phyloP scores from a whole-genome alignment of 495 filamentous ascomycete genomes.

The Daldinia grandis region DNA sequence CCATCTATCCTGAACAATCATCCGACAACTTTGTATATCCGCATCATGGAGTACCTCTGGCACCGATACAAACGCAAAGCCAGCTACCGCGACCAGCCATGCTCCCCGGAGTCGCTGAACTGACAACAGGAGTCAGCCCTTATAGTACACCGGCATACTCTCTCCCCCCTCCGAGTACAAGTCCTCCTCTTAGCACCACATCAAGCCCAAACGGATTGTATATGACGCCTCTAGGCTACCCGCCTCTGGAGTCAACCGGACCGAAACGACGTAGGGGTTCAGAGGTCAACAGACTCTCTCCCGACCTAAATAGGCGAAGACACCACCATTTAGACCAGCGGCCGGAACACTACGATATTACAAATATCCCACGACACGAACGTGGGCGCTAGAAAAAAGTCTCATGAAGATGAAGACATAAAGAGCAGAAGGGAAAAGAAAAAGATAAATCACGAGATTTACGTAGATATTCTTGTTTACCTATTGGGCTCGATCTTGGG shows the following conservation, averaged over 20 bases:
- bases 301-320: constrained; percentile 56
- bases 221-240: constrained; percentile 51
- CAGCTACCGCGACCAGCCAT: constrained; percentile 46
- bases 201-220: constrained; percentile 53
- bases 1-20: constrained; percentile 45
- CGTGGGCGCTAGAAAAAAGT: background rate
- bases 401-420: background rate
- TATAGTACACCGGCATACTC: constrained; percentile 64
- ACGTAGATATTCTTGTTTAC: background rate
- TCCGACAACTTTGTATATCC: constrained; percentile 47
- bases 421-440: background rate
- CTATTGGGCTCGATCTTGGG: background rate
- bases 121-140: constrained; percentile 63
- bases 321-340: constrained; percentile 46
- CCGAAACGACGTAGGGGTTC: constrained; percentile 55
- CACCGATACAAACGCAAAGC: constrained; percentile 53
- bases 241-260: constrained; percentile 42
- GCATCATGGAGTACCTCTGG: constrained; percentile 47
- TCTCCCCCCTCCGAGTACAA: constrained; percentile 47
- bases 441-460: constrained; percentile 9
- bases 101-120: constrained; percentile 62
- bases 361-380: constrained; percentile 19
- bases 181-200: constrained; percentile 49
- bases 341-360: constrained; percentile 37
- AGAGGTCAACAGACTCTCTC: constrained; percentile 46